Base-by-base conservation (phyloP, 305 asterid genomes). In the Rubia peregrina region DNA sequence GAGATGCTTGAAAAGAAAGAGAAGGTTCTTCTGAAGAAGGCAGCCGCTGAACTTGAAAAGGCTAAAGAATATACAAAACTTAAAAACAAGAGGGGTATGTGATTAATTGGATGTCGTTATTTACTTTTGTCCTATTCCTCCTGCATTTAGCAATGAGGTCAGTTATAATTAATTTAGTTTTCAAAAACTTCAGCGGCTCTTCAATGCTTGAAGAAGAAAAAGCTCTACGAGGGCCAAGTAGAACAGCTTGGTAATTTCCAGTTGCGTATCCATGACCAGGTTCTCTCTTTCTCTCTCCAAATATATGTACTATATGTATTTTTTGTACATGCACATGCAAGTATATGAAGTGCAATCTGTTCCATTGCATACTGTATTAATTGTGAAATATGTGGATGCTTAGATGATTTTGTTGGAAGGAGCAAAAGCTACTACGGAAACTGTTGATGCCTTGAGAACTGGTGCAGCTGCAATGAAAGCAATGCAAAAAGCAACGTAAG, bases 1-100 rank as follows among this genome's bases (percentile, higher is more conserved):
- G 97, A 88, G 86, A 82, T 87, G 95, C 96, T 92, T 5, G 96
- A 90, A 86, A 88, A 88, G 79, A 92, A 89, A 82, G 98, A 90
- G 80, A 79, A 62, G 17, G 84, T 88, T 68, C 92, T 90, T 53
- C 83, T 78, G 61, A 90, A 85, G 89, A 90, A 88, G 85, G 96
- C 88, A 61, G 71, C 86, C 17, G 88, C 85, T 14, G 97, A 92
- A 75, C 85, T 90, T 70, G 98, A 92, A 78, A 90, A 76, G 84
- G 97, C 98, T 71, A 92, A 87, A 79, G 85, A 80, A 41, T 90
- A 78, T 77, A 85, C 97, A 30, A 88, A 79, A 85, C 83, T 80
- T 11, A 92, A 88, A 82, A 92, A 90, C 83, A 92, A 90, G 79
- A 88, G 83, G 83, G 96, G 97, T 92, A 76, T 72, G 73, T 16